phyloP scores from a whole-genome alignment of 2,329 filamentous ascomycete species.

The Cladosporium sp. region DNA sequence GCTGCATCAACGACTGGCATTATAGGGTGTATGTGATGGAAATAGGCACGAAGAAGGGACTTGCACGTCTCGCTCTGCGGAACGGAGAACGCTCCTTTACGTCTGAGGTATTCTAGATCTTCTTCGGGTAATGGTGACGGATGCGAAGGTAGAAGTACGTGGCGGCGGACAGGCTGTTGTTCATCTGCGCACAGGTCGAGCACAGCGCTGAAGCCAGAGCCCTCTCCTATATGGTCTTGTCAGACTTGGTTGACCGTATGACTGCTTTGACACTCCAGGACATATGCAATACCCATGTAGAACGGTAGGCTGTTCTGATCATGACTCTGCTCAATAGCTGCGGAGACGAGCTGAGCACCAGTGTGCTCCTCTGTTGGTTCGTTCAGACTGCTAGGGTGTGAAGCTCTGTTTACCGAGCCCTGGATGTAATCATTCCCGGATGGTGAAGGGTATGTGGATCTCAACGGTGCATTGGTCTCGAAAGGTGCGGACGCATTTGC shows the following conservation, averaged over 20 bases:
- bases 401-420: background rate
- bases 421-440: background rate
- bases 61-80: slow-evolving; percentile 1
- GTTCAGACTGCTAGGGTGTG: background rate
- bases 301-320: background rate
- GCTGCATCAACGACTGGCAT: slow-evolving; percentile 15
- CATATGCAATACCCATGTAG: background rate
- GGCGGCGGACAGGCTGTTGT: slow-evolving; percentile 4
- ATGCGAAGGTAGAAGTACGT: background rate
- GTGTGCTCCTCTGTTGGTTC: slow-evolving; percentile 4
- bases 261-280: no score
- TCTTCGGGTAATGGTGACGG: background rate
- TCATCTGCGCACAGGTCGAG: slow-evolving; percentile 3
- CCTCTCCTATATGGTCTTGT: background rate
- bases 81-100: background rate
- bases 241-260: background rate
- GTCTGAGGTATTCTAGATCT: background rate
- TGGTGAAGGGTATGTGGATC: background rate
- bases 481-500: background rate
- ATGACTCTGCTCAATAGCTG: background rate
- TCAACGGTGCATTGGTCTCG: background rate
- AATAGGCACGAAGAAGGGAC: slow-evolving; percentile 10
- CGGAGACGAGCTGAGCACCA: slow-evolving; percentile 1
- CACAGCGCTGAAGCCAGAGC: slow-evolving; percentile 2
- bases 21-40: slow-evolving; percentile 16